Base-by-base conservation (phyloP, 768 basidiomycete genomes). In the Naganishia vishniacii region DNA sequence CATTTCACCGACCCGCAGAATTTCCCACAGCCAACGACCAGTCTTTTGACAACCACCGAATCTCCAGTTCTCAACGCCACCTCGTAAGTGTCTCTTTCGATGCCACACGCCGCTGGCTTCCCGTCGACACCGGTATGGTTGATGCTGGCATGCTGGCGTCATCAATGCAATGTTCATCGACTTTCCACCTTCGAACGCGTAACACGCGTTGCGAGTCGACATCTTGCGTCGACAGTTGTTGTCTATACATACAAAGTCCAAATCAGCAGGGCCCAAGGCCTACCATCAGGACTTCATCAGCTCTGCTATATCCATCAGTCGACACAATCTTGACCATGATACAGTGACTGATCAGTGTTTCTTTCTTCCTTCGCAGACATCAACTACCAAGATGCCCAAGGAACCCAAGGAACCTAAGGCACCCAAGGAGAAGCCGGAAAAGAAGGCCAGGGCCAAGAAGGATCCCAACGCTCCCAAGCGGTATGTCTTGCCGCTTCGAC, bases 391-490 rank as follows among this genome's bases (percentile, higher is more conserved):
- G 53, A 56, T 56, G 53, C 53, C 53, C 37, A 56, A 56, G 53
- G 53, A 32, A 12, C n/a, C 28, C n/a, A 32, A n/a, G n/a, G 77
- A 69, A 49, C 65, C 62, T 61, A 56, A 53, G 28, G 68, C 67
- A 60, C 62, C 69, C 41, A 41, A 59, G 42, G 71, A 71, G 66
- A 51, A 59, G 66, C 65, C 25, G 51, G 74, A 74, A 69, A 65
- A 51, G 61, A 48, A 51, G 25, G n/a, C 68, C 70, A 44, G 18
- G n/a, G 42, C n/a, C 25, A 73, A 74, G 67, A 91, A 89, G 79
- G 86, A 91, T 77, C 84, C 84, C 66, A 87, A 88, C 78, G 84
- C 86, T 47, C 91, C 91, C 66, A 95, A 97, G 81, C 85, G 75
- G 76, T 77, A 66, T 67, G 26, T 48, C 23, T n/a, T 20, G n/a